Base-by-base conservation (phyloP, 2,329 filamentous ascomycete genomes). In the Aspergillus thermomutatus region DNA sequence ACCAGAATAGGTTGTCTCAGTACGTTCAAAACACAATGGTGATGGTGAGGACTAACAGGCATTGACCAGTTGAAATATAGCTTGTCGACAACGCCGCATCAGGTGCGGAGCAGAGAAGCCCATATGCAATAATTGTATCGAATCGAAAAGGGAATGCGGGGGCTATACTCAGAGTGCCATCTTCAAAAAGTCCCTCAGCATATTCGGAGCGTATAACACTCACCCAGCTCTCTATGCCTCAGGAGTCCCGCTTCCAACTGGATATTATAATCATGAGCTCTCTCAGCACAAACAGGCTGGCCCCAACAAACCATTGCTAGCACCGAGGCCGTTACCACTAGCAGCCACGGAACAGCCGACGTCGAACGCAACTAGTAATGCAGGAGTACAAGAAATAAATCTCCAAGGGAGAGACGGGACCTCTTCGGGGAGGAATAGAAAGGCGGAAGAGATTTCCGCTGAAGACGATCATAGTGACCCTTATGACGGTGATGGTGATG, bases 1-100 rank as follows among this genome's bases (percentile, higher is more conserved):
- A 96, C 92, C 52, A 97, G 97, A 77, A 96, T 92, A 1, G 92
- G 92, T 14, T 97, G 92, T 72, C 77, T 96, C 59, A 97, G 89
- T 92, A 82, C 73, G 88, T 60, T 27, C 31, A 27, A 10, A 47
- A 31, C 21, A 27, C 51, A 23, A 10, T 81, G 50, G 50, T 48
- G 21, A 48, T 14, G 19, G 14, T 19, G 21, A 21, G 11, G 7
- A 31, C 49, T 50, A 21, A 14, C 58, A 52, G n/a, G 28, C 56
- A 54, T 57, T 62, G 52, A 59, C 64, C 19, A 27, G 34, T 10
- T 55, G 31, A 50, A 50, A 54, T n/a, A 41, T 61, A 92, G 90
- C 94, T 56, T 99, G 94, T 77, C 89, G 94, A 61, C 93, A 90
- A 76, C 88, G 94, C 54, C 89, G 94, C 60, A 97, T 99, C 75